A percentile compares a stretch with the other conserved stretches of the same genome.
Conservation (phyloP, 352 stramenopile species). For the Elongisporangium prolatum region DNA sequence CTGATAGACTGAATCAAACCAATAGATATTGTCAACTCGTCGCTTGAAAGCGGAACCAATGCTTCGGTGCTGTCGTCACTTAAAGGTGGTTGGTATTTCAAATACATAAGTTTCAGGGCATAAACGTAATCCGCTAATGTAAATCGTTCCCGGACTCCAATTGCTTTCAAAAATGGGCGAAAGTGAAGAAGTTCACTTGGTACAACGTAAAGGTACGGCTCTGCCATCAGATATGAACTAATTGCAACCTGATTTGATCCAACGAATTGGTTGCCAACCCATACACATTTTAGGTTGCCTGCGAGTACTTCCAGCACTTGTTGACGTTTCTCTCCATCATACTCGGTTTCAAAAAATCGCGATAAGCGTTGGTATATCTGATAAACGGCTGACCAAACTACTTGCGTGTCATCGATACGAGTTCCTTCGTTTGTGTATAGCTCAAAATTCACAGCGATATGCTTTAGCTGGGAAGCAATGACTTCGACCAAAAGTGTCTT, state of each 20-base stretch:
- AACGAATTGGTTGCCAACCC: slow-evolving; percentile 58
- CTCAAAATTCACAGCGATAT: slow-evolving; percentile 37
- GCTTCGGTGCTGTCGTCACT: slow-evolving; percentile 6
- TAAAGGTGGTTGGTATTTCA: slow-evolving; percentile 20
- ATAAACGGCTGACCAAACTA: slow-evolving; percentile 51
- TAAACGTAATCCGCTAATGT: slow-evolving; percentile 49
- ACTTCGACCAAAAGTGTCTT: slow-evolving; percentile 24
- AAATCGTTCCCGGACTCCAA: slow-evolving; percentile 63
- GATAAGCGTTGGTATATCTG: slow-evolving; percentile 54
- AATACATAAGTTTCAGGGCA: slow-evolving; percentile 48
- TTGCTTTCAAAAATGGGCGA: slow-evolving; percentile 46
- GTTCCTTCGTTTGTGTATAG: background rate
- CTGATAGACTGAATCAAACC: slow-evolving; percentile 66
- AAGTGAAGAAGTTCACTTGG: slow-evolving; percentile 65
- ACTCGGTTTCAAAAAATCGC: slow-evolving; percentile 49
- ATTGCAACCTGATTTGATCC: slow-evolving; percentile 44
- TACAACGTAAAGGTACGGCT: slow-evolving; percentile 61
- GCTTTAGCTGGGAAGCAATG: slow-evolving; percentile 46
- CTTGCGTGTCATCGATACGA: slow-evolving; percentile 22
- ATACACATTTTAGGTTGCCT: slow-evolving; percentile 46
- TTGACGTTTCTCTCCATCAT: slow-evolving; percentile 9
- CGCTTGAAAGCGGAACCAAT: slow-evolving; percentile 21
- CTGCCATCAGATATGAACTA: slow-evolving; percentile 40
- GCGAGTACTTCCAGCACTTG: slow-evolving; percentile 31
- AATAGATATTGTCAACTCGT: slow-evolving; percentile 50